Base-by-base conservation (phyloP, 1,284 basidiomycete species). In the Laetiporus sulphureus region DNA sequence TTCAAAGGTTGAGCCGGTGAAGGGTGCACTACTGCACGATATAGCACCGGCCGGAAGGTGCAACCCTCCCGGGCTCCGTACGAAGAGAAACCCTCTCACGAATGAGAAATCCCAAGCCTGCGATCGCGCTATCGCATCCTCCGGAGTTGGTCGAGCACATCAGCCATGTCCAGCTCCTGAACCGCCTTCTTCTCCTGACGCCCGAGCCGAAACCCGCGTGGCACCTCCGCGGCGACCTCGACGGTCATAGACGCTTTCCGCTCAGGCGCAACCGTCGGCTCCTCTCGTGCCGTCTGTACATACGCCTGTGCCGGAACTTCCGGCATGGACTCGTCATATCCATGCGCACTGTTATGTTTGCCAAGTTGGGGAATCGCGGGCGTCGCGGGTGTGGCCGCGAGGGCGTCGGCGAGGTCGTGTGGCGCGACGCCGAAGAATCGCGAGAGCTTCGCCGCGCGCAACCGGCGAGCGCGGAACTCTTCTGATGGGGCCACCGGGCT, bases 371-470 rank as follows among this genome's bases (percentile, higher is more conserved):
- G 25, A 13, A 7, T 13, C 25, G 8, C 13, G 25, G 13, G 13
- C 25, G 44, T 15, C 29, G 23, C 13, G 15, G 34, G 47, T 24
- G 40, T 37, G 18, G 37, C 36, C 23, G 24, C 41, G 35, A 59
- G 48, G 27, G 49, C 49, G 16, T 47, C 56, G 1, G 57, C 60
- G 25, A 79, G 59, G 48, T 77, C 70, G 38, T 69, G 64, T 50
- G 71, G 69, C 22, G 61, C 65, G 23, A 80, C 75, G 5, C 78
- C 79, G 55, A 81, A 79, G 58, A 79, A 79, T 32, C 68, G 67
- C 6, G 70, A 66, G 35, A 79, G 59, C 56, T 79, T 79, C 42
- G 69, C 71, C 16, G 69, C 72, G 30, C 75, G 68, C n/a, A 65
- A 57, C 13, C 70, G 63, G 16, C 70, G 67, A 39, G 67, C 62